Evolutionary conservation across 2,329 filamentous ascomycete species (phyloP).

Genomic region (Fusarium lateritium): DNA sequence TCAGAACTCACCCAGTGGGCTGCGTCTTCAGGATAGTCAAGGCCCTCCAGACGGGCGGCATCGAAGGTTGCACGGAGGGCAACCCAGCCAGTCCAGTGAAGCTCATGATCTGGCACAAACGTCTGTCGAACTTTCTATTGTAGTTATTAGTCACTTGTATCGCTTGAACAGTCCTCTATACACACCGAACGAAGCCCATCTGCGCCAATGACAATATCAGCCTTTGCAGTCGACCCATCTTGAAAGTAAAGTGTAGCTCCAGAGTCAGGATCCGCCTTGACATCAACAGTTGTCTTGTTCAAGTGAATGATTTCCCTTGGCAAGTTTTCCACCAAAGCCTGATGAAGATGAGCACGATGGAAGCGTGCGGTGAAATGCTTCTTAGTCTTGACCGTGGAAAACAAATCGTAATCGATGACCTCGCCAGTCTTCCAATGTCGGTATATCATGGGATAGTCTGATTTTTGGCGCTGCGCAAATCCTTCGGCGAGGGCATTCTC

Average conservation of each 20-base stretch:
- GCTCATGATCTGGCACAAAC: conserved; percentile 59
- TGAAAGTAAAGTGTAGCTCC: conserved; percentile 59
- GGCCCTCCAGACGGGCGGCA: conserved; percentile 55
- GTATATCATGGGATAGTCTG: conserved; percentile 62
- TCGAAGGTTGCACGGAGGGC: conserved; percentile 63
- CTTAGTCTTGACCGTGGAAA: conserved; percentile 60
- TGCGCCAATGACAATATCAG: conserved; percentile 66
- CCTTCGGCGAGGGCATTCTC: conserved; percentile 60
- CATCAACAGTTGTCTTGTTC: conserved; percentile 58
- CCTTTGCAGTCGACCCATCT: conserved; percentile 61
- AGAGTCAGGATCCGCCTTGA: conserved; percentile 49
- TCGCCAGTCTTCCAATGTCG: conserved; percentile 51
- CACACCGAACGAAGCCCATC: conserved; percentile 66
- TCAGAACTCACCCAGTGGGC: conserved; percentile 50
- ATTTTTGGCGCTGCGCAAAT: conserved; percentile 58
- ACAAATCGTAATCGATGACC: conserved; percentile 37
- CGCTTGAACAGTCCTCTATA: background rate
- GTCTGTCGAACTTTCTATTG: conserved; percentile 54
- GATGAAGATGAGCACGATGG: conserved; percentile 64
- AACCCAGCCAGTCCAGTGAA: conserved; percentile 61
- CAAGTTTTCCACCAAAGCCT: conserved; percentile 62
- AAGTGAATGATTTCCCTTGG: conserved; percentile 59
- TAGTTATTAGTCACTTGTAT: background rate
- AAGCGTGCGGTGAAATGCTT: conserved; percentile 63
- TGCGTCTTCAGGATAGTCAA: conserved; percentile 60